Evolutionary conservation across 768 basidiomycete genomes (phyloP).

Genomic region (Suillus fuscotomentosus): DNA sequence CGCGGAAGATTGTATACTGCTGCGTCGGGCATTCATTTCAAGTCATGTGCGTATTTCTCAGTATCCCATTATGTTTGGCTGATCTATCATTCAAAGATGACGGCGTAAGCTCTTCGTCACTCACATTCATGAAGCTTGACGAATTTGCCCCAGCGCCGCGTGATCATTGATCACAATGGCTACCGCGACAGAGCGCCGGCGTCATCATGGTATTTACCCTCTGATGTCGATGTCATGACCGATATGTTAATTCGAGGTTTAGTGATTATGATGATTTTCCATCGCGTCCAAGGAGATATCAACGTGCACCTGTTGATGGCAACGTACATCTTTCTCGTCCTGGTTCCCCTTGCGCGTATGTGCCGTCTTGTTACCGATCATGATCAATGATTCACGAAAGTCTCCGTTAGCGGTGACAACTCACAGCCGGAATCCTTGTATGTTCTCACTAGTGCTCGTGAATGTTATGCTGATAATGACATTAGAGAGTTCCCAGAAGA

Average conservation of each 20-base stretch:
- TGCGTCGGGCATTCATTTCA: constrained; percentile 16
- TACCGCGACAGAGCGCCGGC: not conserved
- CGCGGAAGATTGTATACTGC: constrained; percentile 15
- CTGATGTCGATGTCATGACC: not conserved
- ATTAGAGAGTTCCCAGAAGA: constrained; percentile 33
- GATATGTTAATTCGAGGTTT: not conserved
- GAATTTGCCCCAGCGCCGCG: not conserved
- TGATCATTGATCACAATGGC: not conserved
- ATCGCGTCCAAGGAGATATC: no score
- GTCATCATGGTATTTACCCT: not conserved
- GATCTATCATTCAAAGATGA: not conserved
- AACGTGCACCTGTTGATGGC: no score
- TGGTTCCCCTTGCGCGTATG: not conserved
- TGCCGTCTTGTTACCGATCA: no score
- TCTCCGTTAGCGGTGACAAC: not conserved
- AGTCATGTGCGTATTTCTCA: constrained; percentile 11
- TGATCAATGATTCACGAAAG: not conserved
- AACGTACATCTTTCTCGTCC: not conserved
- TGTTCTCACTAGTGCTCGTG: not conserved
- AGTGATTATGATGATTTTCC: not conserved
- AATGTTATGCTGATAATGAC: constrained; percentile 5
- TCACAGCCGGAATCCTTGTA: not conserved
- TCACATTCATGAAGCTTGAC: not conserved
- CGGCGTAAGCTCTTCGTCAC: not conserved
- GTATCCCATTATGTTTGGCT: not conserved